Base-by-base conservation (phyloP, 192 early-diverging fungal species). In the Coemansia umbellata region DNA sequence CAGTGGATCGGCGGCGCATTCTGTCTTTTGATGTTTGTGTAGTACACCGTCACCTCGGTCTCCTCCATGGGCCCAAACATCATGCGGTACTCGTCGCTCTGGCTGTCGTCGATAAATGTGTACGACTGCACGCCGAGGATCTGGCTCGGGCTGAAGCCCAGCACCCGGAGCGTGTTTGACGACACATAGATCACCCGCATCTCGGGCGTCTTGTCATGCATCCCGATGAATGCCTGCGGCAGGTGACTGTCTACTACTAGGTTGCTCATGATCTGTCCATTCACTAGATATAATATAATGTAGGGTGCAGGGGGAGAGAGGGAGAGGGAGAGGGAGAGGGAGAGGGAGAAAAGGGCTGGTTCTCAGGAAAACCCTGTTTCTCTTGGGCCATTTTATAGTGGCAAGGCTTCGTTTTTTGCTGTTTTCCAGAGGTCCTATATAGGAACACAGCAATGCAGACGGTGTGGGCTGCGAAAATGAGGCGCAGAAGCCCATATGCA, bases 121-220 rank as follows among this genome's bases (percentile, higher is more conserved):
- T 55, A 15, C 9, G 54, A 32, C 15, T 48, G 23, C 8, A 28
- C 30, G 0, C 58, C 62, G 0, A 72, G 1, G 0, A 61, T 27
- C 4, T 73, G 39, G 3, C 13, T 19, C 3, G 58, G 63, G n/a
- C 53, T 32, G 15, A 48, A 50, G 0, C 45, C n/a, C 5, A 66
- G 31, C 14, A 53, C 40, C 3, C 37, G 5, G 2, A 47, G 47
- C 22, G 55, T 47, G 8, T 50, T 56, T 5, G 69, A 56, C 3
- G 69, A 66, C 3, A 56, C 50, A 14, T 66, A 73, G 8, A 73
- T 43, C 18, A 73, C 15, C 0, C 63, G 58, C 69, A 73, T 53
- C 2, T 59, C 47, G 2, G 54, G 58, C n/a, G 69, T 58, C 24
- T 58, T 58, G 26, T 73, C 63, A 19, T 66, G 69, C 2, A 73